Evolutionary conservation across 179 eudicot genomes (phyloP).

Genomic region (Patellifolia procumbens): DNA sequence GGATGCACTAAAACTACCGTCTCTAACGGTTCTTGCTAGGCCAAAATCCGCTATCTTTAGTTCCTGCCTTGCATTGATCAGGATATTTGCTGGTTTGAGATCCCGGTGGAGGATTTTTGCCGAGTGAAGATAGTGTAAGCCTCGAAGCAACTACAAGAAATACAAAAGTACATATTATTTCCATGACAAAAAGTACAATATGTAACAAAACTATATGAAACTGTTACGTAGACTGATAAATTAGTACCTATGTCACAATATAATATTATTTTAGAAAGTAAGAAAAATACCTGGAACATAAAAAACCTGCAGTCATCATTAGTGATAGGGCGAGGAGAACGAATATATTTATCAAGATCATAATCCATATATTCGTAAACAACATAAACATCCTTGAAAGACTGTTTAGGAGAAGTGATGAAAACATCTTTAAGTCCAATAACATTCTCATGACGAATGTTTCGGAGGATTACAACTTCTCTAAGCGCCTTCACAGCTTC

Average conservation of each 20-base stretch:
- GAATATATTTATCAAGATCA: conserved; percentile 30
- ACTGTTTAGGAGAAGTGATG: not conserved
- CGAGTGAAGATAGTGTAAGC: conserved; percentile 32
- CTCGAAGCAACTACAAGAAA: conserved; percentile 30
- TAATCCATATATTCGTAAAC: conserved; percentile 37
- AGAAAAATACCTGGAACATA: conserved; percentile 25
- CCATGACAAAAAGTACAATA: too few relatives aligned
- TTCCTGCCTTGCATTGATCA: conserved; percentile 31
- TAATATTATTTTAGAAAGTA: too few relatives aligned
- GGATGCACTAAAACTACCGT: conserved; percentile 12
- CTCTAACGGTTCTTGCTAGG: conserved; percentile 25
- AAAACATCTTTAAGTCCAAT: conserved; percentile 33
- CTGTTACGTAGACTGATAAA: too few relatives aligned
- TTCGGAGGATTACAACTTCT: conserved; percentile 24
- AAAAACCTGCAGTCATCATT: conserved; percentile 31
- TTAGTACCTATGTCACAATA: too few relatives aligned
- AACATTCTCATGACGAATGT: conserved; percentile 27
- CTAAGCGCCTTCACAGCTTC: conserved; percentile 20
- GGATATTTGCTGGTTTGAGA: conserved; percentile 34
- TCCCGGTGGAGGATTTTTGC: conserved; percentile 39
- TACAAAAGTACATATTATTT: not conserved
- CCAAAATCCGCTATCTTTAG: conserved; percentile 40
- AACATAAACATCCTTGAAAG: conserved; percentile 32
- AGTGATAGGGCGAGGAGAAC: conserved; percentile 24
- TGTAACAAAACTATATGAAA: too few relatives aligned